Conservation (phyloP, 164 flowering plant genomes). For the Liquidambar formosana region DNA sequence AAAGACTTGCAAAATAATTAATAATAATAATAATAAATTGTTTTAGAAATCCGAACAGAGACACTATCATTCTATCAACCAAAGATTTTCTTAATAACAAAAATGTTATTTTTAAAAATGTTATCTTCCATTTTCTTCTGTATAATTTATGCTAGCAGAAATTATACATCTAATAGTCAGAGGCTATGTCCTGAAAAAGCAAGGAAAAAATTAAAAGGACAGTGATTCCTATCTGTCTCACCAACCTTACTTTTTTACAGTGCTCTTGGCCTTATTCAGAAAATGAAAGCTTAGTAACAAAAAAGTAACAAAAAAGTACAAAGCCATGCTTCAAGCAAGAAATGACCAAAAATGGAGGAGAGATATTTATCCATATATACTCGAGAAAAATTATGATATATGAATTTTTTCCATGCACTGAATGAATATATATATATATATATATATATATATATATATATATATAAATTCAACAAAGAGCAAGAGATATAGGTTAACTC, state of each 20-base stretch:
- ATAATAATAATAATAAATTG: no score
- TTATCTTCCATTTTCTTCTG: background rate
- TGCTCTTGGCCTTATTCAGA: constrained; percentile 30
- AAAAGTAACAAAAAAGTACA: background rate
- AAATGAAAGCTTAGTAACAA: constrained; percentile 15
- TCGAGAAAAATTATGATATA: background rate
- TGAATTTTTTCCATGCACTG: no score
- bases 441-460: no score
- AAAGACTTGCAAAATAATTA: no score
- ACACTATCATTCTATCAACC: no score
- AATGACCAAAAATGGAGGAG: constrained; percentile 12
- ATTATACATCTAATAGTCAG: constrained; percentile 17
- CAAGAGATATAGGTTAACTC: constrained; percentile 2
- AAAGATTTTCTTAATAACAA: no score
- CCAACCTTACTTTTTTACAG: constrained; percentile 30
- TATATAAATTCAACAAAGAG: no score
- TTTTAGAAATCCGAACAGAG: no score
- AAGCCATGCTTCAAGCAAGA: background rate
- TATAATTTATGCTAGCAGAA: constrained; percentile 11
- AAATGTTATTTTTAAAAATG: no score
- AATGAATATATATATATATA: background rate
- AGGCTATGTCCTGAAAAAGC: constrained; percentile 29
- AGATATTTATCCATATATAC: background rate
- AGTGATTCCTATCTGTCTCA: constrained; percentile 27
- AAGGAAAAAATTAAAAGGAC: constrained; percentile 28